Evolutionary conservation across 2,329 filamentous ascomycete genomes (phyloP), one percentile per base, ranked within the genome.

Genomic region (Dactylellina haptotyla): DNA sequence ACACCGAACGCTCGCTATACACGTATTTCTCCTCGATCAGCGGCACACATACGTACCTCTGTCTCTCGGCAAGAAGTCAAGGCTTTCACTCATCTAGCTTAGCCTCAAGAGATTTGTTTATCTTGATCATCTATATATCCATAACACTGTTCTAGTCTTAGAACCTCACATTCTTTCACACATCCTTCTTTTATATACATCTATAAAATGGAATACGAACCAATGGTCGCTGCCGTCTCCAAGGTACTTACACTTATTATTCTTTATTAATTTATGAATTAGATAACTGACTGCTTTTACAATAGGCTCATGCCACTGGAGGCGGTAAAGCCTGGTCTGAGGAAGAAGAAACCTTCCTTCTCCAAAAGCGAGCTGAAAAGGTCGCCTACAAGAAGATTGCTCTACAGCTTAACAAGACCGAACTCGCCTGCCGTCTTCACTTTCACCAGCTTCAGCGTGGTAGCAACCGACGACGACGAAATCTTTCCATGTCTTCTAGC

Each of bases 311-410:
- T 74, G 77, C 76, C 72, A 76, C 89, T 56, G 89, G 90, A 76
- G 90, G 90, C 77, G 90, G 90, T 77, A 86, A 91, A 80, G 90
- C 90, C 66, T 94, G 91, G 91, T 93, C 90, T 75, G 91, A 93
- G 80, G 90, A 93, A 81, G 91, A 93, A 91, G 92, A 95, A 82
- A 86, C 88, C 67, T 95, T 94, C 80, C 88, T 95, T 62, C 86
- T 95, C 74, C 90, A 93, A 81, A 93, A 90, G 73, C 90, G 91
- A 69, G 87, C 91, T 78, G 90, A 93, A 79, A 94, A 94, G 83
- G 92, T 94, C 88, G 91, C 91, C 0, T 95, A 95, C 82, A 95
- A 94, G 84, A 90, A 94, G 80, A 95, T 95, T 79, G 91, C 91
- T 69, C 87, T 89, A 70, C 89, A 93, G 78, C 83, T 95, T 77